Evolutionary conservation across 176 grass and related monocot species (phyloP).

Genomic region (Oryza longistaminata): DNA sequence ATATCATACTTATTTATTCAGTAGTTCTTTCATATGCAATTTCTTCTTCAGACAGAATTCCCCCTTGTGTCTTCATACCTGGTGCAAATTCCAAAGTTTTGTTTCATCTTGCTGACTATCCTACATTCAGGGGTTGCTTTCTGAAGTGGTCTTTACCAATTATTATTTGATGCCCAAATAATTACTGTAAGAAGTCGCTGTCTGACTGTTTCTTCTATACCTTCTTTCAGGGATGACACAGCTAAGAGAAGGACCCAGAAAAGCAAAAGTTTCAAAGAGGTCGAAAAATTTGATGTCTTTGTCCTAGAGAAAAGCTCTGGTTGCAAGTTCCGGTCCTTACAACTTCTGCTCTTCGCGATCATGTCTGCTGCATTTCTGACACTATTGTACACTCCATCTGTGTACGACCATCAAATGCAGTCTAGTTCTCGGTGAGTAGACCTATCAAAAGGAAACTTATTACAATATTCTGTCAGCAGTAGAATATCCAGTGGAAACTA

Average conservation of each 20-base stretch:
- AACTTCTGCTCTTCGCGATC: slow-evolving; percentile 75
- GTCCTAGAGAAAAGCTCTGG: slow-evolving; percentile 62
- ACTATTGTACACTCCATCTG: slow-evolving; percentile 69
- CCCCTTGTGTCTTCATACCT: not conserved
- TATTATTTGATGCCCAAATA: slow-evolving; percentile 13
- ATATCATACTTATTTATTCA: slow-evolving; percentile 12
- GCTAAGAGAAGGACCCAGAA: slow-evolving; percentile 70
- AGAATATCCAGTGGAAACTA: slow-evolving; percentile 4
- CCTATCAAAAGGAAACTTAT: not conserved
- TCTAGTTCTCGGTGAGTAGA: slow-evolving; percentile 62
- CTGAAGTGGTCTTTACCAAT: not conserved
- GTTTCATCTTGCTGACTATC: not conserved
- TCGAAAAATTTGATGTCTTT: slow-evolving; percentile 72
- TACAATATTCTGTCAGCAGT: not conserved
- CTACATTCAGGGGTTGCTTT: not conserved
- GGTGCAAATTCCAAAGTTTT: not conserved
- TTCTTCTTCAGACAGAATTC: not conserved
- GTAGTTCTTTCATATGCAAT: not conserved
- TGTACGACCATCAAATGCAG: slow-evolving; percentile 66
- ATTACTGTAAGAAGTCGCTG: not conserved
- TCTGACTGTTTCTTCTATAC: slow-evolving; percentile 30
- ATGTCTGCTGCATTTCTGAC: slow-evolving; percentile 82
- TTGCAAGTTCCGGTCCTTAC: slow-evolving; percentile 80
- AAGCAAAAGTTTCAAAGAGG: slow-evolving; percentile 80
- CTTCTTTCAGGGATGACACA: slow-evolving; percentile 64